phyloP scores from a whole-genome alignment of 2,329 filamentous ascomycete species.

The Botrytis fragariae region DNA sequence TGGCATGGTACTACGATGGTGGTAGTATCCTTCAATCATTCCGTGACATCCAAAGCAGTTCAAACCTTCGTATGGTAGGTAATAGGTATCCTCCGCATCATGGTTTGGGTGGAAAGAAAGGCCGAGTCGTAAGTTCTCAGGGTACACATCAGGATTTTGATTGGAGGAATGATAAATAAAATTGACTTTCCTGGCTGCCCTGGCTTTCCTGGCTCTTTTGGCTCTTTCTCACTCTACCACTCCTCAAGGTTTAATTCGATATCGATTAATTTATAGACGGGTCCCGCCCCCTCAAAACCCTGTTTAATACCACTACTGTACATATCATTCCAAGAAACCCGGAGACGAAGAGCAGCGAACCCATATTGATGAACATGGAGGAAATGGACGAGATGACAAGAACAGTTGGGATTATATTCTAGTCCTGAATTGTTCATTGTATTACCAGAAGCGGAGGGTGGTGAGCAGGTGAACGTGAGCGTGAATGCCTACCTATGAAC shows the following conservation, averaged over 20 bases:
- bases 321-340: background rate
- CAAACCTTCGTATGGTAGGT: background rate
- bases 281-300: background rate
- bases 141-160: background rate
- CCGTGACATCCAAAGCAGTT: background rate
- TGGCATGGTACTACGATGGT: constrained; percentile 7
- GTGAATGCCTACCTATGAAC: background rate
- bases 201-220: background rate
- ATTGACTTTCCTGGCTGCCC: background rate
- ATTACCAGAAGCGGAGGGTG: background rate
- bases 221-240: background rate
- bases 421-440: background rate
- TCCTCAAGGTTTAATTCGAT: constrained; percentile 3
- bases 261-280: background rate
- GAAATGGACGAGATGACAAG: background rate
- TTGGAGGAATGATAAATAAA: background rate
- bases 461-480: background rate
- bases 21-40: background rate
- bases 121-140: constrained; percentile 5
- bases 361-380: background rate
- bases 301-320: background rate
- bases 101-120: constrained; percentile 14
- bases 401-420: background rate
- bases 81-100: background rate
- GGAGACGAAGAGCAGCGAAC: background rate